Conservation (phyloP, 441 rosid species). For the Erysimum cheiri region DNA sequence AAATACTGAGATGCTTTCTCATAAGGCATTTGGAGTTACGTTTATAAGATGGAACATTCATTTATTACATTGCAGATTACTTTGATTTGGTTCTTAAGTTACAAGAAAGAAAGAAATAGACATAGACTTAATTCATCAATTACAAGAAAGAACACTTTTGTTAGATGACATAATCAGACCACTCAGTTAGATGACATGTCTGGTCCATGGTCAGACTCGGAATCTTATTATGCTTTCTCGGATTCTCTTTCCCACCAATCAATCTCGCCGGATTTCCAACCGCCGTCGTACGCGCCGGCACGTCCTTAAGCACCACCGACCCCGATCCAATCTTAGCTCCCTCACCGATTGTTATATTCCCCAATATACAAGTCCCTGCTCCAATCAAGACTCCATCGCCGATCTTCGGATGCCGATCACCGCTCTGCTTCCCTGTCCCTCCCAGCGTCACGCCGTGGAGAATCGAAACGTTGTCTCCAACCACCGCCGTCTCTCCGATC, state of each 20-base stretch:
- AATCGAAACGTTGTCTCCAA: constrained; percentile 83
- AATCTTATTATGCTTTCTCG: constrained; percentile 60
- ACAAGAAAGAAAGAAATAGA: no score
- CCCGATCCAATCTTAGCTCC: constrained; percentile 93
- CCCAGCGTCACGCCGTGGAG: constrained; percentile 87
- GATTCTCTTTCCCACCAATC: constrained; percentile 79
- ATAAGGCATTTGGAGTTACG: constrained; percentile 91
- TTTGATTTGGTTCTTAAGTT: no score
- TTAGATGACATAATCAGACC: constrained; percentile 85
- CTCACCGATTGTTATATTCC: constrained; percentile 74
- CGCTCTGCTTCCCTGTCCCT: constrained; percentile 76
- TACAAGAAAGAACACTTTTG: not conserved
- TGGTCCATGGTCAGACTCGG: constrained; percentile 90
- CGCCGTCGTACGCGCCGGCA: constrained; percentile 79
- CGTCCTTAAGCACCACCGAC: constrained; percentile 79
- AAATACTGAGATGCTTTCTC: constrained; percentile 85
- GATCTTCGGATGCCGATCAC: constrained; percentile 92
- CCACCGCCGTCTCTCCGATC: constrained; percentile 87
- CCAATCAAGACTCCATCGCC: constrained; percentile 91
- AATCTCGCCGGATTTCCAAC: constrained; percentile 90
- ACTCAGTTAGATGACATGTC: constrained; percentile 62
- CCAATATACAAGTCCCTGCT: constrained; percentile 85
- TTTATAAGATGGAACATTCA: constrained; percentile 71
- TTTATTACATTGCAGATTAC: no score
- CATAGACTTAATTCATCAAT: not conserved